phyloP scores from a whole-genome alignment of 257 asterid genomes.

The Penstemon newberryi region DNA sequence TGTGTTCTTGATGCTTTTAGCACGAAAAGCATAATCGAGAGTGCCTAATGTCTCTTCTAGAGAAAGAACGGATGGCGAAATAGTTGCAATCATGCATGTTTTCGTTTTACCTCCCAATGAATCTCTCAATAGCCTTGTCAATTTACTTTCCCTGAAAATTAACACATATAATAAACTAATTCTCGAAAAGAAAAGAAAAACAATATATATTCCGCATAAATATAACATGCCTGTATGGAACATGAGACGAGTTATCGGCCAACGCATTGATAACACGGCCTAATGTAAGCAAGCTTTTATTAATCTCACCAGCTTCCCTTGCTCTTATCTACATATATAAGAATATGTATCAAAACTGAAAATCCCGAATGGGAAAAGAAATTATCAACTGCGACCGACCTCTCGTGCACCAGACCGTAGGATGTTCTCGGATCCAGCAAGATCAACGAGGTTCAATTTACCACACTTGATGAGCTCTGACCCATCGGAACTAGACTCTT shows the following conservation, averaged over 20 bases:
- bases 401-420: constrained; percentile 58
- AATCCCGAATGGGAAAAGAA: background rate
- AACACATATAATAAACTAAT: constrained; percentile 1
- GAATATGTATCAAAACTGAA: background rate
- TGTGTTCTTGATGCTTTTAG: constrained; percentile 58
- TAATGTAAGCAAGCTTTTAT: constrained; percentile 62
- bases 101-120: constrained; percentile 65
- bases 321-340: constrained; percentile 48
- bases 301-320: constrained; percentile 73
- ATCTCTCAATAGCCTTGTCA: constrained; percentile 62
- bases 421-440: constrained; percentile 70
- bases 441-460: constrained; percentile 58
- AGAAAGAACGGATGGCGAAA: constrained; percentile 60
- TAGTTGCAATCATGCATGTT: constrained; percentile 60
- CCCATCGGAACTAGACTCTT: constrained; percentile 43
- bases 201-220: constrained; percentile 5
- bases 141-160: constrained; percentile 58
- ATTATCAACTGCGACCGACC: constrained; percentile 25
- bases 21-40: constrained; percentile 59
- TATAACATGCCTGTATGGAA: constrained; percentile 53
- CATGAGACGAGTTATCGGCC: constrained; percentile 56
- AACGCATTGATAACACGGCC: constrained; percentile 60
- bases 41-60: constrained; percentile 68
- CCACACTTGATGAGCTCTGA: constrained; percentile 56
- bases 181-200: background rate